These are phyloP conservation scores for Colletotrichum godetiae DNA, from an alignment of 2,329 filamentous ascomycete species.

Conservation along the genomic window DNA sequence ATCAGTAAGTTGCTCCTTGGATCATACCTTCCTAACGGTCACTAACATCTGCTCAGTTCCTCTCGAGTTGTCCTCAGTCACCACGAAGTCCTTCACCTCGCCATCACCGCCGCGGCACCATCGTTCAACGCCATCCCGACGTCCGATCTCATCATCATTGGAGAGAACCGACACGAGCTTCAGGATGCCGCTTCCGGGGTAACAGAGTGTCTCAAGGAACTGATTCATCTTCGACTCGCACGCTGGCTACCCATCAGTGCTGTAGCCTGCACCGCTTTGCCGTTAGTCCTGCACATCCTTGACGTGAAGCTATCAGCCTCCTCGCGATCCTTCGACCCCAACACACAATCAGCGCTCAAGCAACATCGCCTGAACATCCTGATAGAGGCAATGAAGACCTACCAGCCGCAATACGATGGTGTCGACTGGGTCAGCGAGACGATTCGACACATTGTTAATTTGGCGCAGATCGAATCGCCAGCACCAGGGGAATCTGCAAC, in stretches of 20 bases:
- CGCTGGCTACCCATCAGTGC: conserved; percentile 61
- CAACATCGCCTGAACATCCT: conserved; percentile 57
- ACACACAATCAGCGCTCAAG: conserved; percentile 50
- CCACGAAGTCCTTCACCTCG: conserved; percentile 57
- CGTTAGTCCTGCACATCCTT: conserved; percentile 47
- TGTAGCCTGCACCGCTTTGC: conserved; percentile 48
- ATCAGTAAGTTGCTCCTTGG: conserved; percentile 51
- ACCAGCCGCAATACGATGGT: conserved; percentile 58
- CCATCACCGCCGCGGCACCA: conserved; percentile 51
- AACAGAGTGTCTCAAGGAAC: conserved; percentile 58
- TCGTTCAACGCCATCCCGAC: conserved; percentile 43
- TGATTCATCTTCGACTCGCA: conserved; percentile 56
- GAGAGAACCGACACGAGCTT: conserved; percentile 55
- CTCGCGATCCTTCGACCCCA: conserved; percentile 40
- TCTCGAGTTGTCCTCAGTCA: conserved; percentile 57
- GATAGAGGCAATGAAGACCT: conserved; percentile 58
- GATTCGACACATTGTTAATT: conserved; percentile 54
- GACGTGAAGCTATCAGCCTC: conserved; percentile 48
- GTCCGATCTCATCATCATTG: conserved; percentile 49
- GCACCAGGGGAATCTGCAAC: conserved; percentile 11
- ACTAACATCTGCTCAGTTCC: conserved; percentile 46
- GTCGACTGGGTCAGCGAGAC: conserved; percentile 58
- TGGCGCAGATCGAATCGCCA: conserved; percentile 45
- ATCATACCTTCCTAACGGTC: neutral
- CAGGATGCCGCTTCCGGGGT: conserved; percentile 56